Evolutionary conservation across 2,329 filamentous ascomycete species (phyloP).

Genomic region (Paradendryphiella salina): DNA sequence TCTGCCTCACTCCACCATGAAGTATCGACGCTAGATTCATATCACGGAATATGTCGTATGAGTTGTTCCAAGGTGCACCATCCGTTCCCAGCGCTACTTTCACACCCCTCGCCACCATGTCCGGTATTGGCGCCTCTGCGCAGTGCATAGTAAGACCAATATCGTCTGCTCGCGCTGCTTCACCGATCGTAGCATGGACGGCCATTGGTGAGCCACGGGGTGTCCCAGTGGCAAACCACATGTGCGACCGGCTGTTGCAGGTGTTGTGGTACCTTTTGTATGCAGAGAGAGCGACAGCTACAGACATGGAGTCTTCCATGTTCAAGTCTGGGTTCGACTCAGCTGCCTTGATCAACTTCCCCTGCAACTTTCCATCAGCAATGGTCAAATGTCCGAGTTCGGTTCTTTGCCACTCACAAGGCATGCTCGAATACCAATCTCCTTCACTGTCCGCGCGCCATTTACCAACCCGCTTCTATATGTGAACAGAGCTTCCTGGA

Average conservation of each 20-base stretch:
- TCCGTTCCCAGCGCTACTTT: conserved; percentile 29
- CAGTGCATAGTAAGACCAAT: conserved; percentile 56
- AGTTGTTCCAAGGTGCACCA: conserved; percentile 38
- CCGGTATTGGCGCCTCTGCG: conserved; percentile 44
- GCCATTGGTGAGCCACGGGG: conserved; percentile 51
- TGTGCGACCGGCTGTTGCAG: conserved; percentile 50
- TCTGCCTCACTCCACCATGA: conserved; percentile 19
- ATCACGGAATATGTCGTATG: conserved; percentile 37
- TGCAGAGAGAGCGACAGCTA: conserved; percentile 39
- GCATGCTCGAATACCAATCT: conserved; percentile 43
- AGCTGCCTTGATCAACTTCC: conserved; percentile 46
- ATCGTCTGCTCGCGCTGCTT: conserved; percentile 45
- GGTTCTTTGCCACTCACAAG: conserved; percentile 4
- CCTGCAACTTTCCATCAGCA: conserved; percentile 19
- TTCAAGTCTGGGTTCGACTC: conserved; percentile 42
- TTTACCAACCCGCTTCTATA: conserved; percentile 36
- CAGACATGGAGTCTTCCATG: conserved; percentile 43
- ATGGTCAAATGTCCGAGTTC: neutral
- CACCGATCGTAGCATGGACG: conserved; percentile 49
- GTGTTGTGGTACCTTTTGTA: conserved; percentile 38
- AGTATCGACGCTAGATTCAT: conserved; percentile 32
- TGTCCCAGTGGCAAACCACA: conserved; percentile 55
- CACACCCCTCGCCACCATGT: conserved; percentile 24
- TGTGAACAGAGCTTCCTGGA: conserved; percentile 45
- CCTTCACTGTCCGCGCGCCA: conserved; percentile 36